Base-by-base conservation (phyloP, 495 filamentous ascomycete species). In the Aspergillus panamensis region DNA sequence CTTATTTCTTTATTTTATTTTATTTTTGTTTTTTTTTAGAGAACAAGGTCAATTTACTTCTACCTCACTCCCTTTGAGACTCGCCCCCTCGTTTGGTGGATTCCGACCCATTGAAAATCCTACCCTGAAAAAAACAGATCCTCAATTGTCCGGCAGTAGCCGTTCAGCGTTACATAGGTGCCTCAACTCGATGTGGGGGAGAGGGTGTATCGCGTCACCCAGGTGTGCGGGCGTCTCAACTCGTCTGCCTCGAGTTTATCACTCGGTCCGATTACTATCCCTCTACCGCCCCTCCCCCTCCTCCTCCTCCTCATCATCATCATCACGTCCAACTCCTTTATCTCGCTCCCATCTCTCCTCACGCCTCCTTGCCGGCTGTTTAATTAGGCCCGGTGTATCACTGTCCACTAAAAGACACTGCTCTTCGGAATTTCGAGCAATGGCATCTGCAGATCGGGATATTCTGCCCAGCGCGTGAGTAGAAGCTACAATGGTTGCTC, bases 391-490 rank as follows among this genome's bases (percentile, higher is more conserved):
- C 48, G 50, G 50, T 50, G 35, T 50, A 62, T 62, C 53, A 48
- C 29, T 49, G 47, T 63, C 35, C 39, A 32, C 49, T 54, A 61
- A 48, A 40, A 68, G 73, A 60, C 55, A 66, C 55, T 77, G 74
- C 54, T 77, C 70, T 30, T 68, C 73, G 44, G 73, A 75, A 63
- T 60, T 68, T 62, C 77, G 70, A 60, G 68, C 67, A 59, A 80
- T 80, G 77, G 70, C 73, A 44, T 67, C 67, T 21, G 62, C 69
- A 57, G 75, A 82, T 59, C 75, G 81, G 66, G 81, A 84, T 25
- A 76, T 73, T 21, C 72, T 84, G 8, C 81, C 82, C 48, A 73
- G 77, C 58, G 71, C 73, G 80, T 83, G 67, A 73, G 71, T 71
- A 25, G 25, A 25, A 25, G 25, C 25, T 25, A 25, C 25, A 25